These are phyloP conservation scores for Eremothecium sinecaudum DNA, from an alignment of 1,139 yeast species.

Conservation along the genomic window DNA sequence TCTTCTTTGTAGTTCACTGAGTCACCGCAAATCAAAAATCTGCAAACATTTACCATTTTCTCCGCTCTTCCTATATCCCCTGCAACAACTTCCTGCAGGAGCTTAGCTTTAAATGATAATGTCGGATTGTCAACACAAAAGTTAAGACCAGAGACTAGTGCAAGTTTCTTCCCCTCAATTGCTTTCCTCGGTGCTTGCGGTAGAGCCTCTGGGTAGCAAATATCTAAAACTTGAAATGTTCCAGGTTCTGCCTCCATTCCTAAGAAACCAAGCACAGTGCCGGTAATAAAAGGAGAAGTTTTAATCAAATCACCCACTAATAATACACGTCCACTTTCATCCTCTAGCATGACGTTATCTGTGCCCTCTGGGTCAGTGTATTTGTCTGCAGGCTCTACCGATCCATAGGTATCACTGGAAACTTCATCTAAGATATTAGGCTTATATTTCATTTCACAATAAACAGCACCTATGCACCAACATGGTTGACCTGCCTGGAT, in stretches of 20 bases:
- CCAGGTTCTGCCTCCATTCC: constrained; percentile 86
- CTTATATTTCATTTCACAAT: constrained; percentile 74
- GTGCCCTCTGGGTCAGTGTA: constrained; percentile 45
- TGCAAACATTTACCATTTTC: constrained; percentile 37
- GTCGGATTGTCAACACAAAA: constrained; percentile 38
- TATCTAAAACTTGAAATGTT: constrained; percentile 72
- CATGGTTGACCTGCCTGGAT: constrained; percentile 59
- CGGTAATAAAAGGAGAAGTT: constrained; percentile 59
- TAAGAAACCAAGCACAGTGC: constrained; percentile 71
- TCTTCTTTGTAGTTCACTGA: constrained; percentile 37
- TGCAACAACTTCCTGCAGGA: constrained; percentile 60
- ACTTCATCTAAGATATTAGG: constrained; percentile 81
- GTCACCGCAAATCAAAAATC: constrained; percentile 68
- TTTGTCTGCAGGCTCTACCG: constrained; percentile 32
- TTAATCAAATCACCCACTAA: constrained; percentile 57
- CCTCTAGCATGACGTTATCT: constrained; percentile 69
- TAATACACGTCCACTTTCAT: constrained; percentile 82
- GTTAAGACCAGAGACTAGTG: constrained; percentile 66
- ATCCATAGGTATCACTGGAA: constrained; percentile 40
- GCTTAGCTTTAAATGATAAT: constrained; percentile 41
- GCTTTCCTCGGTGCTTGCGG: constrained; percentile 41
- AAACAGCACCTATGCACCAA: constrained; percentile 89
- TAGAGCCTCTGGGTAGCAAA: constrained; percentile 57
- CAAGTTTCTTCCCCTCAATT: constrained; percentile 35
- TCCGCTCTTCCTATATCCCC: constrained; percentile 51